Evolutionary conservation across 2,329 filamentous ascomycete species (phyloP).

Genomic region (Emericellopsis atlantica): DNA sequence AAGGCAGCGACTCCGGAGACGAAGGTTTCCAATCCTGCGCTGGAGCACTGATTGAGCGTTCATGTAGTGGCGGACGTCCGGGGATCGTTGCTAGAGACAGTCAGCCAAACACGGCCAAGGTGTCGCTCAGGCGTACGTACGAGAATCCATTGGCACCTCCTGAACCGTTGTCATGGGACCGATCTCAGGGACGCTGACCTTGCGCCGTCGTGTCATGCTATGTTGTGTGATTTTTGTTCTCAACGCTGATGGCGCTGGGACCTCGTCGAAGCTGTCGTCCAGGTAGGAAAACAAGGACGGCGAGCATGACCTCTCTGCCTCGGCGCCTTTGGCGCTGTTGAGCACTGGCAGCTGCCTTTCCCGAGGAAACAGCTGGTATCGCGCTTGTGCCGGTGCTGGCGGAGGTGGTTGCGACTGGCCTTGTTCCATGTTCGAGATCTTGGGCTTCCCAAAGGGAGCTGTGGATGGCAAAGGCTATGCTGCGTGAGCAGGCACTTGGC

Average conservation of each 20-base stretch:
- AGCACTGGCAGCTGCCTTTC: slow-evolving; percentile 30
- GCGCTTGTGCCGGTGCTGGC: slow-evolving; percentile 14
- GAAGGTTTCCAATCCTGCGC: slow-evolving; percentile 35
- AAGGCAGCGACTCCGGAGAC: background rate
- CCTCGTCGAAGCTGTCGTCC: slow-evolving; percentile 26
- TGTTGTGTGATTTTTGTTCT: slow-evolving; percentile 45
- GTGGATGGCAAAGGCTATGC: background rate
- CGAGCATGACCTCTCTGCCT: slow-evolving; percentile 28
- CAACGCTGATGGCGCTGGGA: slow-evolving; percentile 23
- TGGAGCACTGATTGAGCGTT: slow-evolving; percentile 52
- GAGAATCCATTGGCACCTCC: slow-evolving; percentile 56
- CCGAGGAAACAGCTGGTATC: slow-evolving; percentile 49
- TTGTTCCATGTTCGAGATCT: slow-evolving; percentile 47
- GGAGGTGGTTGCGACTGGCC: slow-evolving; percentile 12
- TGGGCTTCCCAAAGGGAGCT: slow-evolving; percentile 31
- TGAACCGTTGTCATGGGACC: slow-evolving; percentile 59
- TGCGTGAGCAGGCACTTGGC: background rate
- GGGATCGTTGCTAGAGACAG: slow-evolving; percentile 48
- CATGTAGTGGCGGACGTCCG: slow-evolving; percentile 49
- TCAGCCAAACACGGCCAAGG: slow-evolving; percentile 4
- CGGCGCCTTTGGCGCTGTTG: slow-evolving; percentile 29
- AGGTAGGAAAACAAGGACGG: slow-evolving; percentile 26
- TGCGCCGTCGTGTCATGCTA: slow-evolving; percentile 43
- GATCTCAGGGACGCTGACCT: slow-evolving; percentile 51
- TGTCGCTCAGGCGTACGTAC: slow-evolving; percentile 29